Evolutionary conservation across 805 yeast species (phyloP).

Genomic region (Myxozyma monticola): DNA sequence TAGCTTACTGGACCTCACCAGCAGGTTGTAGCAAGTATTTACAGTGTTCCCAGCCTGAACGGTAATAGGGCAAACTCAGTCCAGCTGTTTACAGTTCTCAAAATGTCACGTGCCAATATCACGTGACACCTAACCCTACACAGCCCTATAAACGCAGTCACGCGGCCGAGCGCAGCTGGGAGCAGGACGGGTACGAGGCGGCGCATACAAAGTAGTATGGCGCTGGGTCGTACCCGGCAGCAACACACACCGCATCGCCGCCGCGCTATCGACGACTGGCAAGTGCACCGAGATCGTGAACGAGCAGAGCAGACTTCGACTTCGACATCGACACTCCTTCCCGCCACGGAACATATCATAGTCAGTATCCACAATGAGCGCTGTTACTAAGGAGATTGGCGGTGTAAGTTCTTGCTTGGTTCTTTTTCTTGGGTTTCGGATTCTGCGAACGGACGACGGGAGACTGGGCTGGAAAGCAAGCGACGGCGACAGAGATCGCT

Average conservation of each 20-base stretch:
- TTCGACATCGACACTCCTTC: conserved; percentile 11
- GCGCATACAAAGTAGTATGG: no score
- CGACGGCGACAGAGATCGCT: neutral
- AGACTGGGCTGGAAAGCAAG: neutral
- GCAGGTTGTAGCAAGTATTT: no score
- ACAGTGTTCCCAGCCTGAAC: no score
- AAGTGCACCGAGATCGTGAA: conserved; percentile 12
- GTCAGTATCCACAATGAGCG: conserved; percentile 35
- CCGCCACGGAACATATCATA: conserved; percentile 6
- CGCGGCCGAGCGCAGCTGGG: neutral
- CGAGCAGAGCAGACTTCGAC: conserved; percentile 23
- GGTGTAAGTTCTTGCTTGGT: conserved; percentile 33
- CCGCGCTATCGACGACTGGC: conserved; percentile 1
- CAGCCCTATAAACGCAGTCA: conserved; percentile 8
- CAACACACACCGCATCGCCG: neutral
- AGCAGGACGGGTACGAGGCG: no score
- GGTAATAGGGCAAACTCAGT: no score
- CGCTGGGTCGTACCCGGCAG: conserved; percentile 9
- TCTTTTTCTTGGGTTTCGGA: no score
- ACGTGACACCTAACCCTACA: conserved; percentile 11
- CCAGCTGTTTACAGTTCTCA: no score
- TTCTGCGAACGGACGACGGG: neutral
- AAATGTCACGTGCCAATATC: no score
- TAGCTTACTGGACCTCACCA: no score
- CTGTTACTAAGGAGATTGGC: conserved; percentile 39